Evolutionary conservation across 495 filamentous ascomycete genomes (phyloP), one percentile per base, ranked within the genome.

Genomic region (Aeminium ludgeri): DNA sequence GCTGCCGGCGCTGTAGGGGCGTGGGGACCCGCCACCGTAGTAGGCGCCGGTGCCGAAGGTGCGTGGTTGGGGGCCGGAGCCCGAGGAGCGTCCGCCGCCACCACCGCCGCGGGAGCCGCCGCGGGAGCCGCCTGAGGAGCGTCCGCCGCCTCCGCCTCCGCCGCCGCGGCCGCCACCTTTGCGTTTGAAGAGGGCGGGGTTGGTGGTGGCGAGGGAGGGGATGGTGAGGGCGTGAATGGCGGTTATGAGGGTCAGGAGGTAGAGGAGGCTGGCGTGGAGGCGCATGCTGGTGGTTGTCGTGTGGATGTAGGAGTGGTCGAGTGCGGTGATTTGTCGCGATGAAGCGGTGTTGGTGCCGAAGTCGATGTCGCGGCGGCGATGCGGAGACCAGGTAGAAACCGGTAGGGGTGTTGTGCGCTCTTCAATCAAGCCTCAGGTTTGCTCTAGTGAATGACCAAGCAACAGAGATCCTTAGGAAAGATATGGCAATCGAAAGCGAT

Each of bases 21-120:
- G 59, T 10, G 55, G 46, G 0, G 81, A 71, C 29, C 89, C 89
- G 27, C 89, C 87, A 30, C 76, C 73, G 47, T 92, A 95, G 58
- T 74, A 91, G 25, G 54, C 51, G 7, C 79, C 77, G 6, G 78
- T 73, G 25, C 79, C 78, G 52, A 74, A 82, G 2, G 53, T 49
- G 2, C 27, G 25, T 0, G 76, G 73, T 8, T 56, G 48, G 10
- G 68, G 57, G 2, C 80, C 79, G n/a, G 72, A 79, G 30, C 83
- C 82, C 7, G 48, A 53, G 7, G 58, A 42, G 40, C 34, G 39
- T 37, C 33, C 32, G 25, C 48, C 20, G 16, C 32, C 15, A 18
- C 36, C 31, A 44, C 46, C 17, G 33, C 41, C 17, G 49, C n/a
- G n/a, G n/a, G n/a, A n/a, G n/a, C 46, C 20, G 51, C 53, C 20